phyloP scores from a whole-genome alignment of 192 early-diverging fungal genomes.

The Coemansia sp. region DNA sequence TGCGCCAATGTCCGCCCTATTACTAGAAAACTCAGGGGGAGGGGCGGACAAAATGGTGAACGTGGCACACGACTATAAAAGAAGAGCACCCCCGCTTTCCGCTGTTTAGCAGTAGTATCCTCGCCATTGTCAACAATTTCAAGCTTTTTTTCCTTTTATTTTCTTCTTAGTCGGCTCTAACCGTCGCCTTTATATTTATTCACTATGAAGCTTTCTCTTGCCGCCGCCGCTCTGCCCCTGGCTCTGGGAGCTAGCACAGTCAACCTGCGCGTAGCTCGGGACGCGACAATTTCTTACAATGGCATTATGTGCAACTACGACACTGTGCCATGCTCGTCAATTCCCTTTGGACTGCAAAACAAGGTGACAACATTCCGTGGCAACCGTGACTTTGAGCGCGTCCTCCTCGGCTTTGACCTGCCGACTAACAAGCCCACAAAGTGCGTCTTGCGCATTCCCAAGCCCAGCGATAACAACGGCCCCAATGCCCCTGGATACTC shows the following conservation, averaged over 20 bases:
- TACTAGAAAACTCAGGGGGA: not conserved
- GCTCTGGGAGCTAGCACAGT: conserved; percentile 12
- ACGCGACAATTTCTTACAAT: conserved; percentile 33
- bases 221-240: conserved; percentile 2
- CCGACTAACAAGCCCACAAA: conserved; percentile 18
- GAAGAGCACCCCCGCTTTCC: not conserved
- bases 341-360: conserved; percentile 21
- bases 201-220: conserved; percentile 4
- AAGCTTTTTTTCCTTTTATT: too few relatives aligned
- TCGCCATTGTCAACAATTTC: too few relatives aligned
- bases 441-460: conserved; percentile 32
- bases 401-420: conserved; percentile 49
- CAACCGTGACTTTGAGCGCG: conserved; percentile 48
- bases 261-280: conserved; percentile 22
- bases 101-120: not conserved
- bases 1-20: not conserved
- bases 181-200: not conserved
- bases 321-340: conserved; percentile 28
- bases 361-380: conserved; percentile 36
- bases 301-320: conserved; percentile 36
- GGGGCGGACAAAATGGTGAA: not conserved
- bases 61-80: not conserved
- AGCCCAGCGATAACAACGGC: conserved; percentile 15
- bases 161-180: not conserved
- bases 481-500: conserved; percentile 1